phyloP scores from a whole-genome alignment of 2,329 filamentous ascomycete genomes.

The Graphilbum fragrans region DNA sequence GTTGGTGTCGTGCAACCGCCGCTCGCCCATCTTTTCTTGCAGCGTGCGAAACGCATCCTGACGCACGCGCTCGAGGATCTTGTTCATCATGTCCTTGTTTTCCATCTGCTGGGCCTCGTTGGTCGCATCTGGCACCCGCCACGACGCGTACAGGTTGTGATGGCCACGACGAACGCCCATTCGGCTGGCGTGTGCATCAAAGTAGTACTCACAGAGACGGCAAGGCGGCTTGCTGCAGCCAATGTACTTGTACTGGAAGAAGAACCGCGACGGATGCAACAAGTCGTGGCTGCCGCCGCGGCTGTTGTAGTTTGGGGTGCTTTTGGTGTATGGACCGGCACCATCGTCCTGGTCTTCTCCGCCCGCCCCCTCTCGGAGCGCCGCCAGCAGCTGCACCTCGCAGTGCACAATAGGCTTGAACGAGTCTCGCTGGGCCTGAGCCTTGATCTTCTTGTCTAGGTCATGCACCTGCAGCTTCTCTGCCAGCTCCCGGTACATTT shows the following conservation, averaged over 20 bases:
- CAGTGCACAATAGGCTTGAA: constrained; percentile 12
- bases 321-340: too few relatives aligned
- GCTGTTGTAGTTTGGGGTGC: too few relatives aligned
- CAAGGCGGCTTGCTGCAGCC: constrained; percentile 15
- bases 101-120: background rate
- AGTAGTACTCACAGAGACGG: constrained; percentile 12
- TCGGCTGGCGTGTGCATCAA: constrained; percentile 5
- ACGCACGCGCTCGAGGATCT: background rate
- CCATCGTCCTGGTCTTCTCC: background rate
- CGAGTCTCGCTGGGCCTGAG: background rate
- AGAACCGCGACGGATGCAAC: constrained; percentile 9
- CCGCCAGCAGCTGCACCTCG: constrained; percentile 11
- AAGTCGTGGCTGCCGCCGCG: too few relatives aligned
- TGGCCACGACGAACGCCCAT: constrained; percentile 9
- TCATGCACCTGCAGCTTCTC: constrained; percentile 4
- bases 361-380: too few relatives aligned
- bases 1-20: constrained; percentile 1
- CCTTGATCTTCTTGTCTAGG: constrained; percentile 7
- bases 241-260: constrained; percentile 12
- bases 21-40: background rate
- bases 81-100: background rate
- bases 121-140: constrained; percentile 11
- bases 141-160: constrained; percentile 11
- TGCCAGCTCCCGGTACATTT: constrained; percentile 1
- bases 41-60: background rate